Evolutionary conservation across 768 basidiomycete genomes (phyloP), one percentile per base, ranked within the genome.

Genomic region (Leccinum variicolor): DNA sequence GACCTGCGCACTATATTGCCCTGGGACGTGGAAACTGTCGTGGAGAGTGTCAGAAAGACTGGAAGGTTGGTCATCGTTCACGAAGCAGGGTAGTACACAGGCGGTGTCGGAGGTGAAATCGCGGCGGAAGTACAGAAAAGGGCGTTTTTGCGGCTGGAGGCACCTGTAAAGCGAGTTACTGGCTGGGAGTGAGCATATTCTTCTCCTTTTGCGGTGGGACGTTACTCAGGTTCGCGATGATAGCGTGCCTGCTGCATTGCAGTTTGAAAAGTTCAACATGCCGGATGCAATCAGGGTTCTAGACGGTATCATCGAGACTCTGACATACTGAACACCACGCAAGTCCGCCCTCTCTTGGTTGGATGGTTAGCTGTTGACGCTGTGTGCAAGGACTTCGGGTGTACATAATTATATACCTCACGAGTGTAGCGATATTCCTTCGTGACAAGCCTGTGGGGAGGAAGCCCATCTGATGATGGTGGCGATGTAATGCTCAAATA

Each of bases 221-320:
- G 23, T 14, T 60, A 53, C 48, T 60, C 17, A 55, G 5, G 11
- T 3, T 61, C 21, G 9, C 52, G 17, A 53, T 46, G 47, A 45
- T 51, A 94, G 92, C 63, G 84, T 86, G n/a, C 94, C 94, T 3
- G 85, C 85, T 23, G 89, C 84, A 34, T 76, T 97, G 62, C 86
- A 89, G 55, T 97, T 84, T 65, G 94, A 98, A 76, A 94, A 92
- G 73, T 96, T 97, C 73, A 85, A 89, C 73, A 86, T 94, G 65
- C 94, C 94, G 1, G 94, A 97, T 68, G 79, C 88, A 2, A 78
- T 98, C 61, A 81, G 93, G 52, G 77, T 97, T 41, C 69, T 94
- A 57, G 94, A 96, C 66, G 89, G 85, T 23, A 75, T 95, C 11
- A 79, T 95, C 50, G 90, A 94, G 70, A 94, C 93, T 3, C 76